Base-by-base conservation (phyloP, 257 asterid species). In the Eucommia ulmoides region DNA sequence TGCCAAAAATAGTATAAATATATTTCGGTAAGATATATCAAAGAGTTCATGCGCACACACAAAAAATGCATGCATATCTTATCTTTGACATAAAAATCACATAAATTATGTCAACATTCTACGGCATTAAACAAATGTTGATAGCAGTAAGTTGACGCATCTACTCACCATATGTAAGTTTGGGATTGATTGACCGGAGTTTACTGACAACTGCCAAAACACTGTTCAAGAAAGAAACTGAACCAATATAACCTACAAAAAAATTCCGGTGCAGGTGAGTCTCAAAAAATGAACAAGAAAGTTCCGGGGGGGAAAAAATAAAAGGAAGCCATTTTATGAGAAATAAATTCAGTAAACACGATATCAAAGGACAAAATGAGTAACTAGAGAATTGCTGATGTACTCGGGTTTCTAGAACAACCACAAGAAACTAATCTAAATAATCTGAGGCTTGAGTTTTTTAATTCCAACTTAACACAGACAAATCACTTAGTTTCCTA, bases 101-200 rank as follows among this genome's bases (percentile, higher is more conserved):
- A n/a, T n/a, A n/a, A n/a, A n/a, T n/a, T n/a, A n/a, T n/a, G n/a
- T n/a, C n/a, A n/a, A n/a, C n/a, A n/a, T n/a, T n/a, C n/a, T n/a
- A n/a, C n/a, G n/a, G n/a, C n/a, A n/a, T n/a, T n/a, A n/a, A n/a
- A n/a, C n/a, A n/a, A n/a, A n/a, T n/a, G n/a, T n/a, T n/a, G n/a
- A n/a, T n/a, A n/a, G n/a, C n/a, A n/a, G n/a, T n/a, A n/a, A n/a
- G n/a, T n/a, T n/a, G n/a, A n/a, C n/a, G n/a, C n/a, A 35, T 20
- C 41, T 35, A 68, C 86, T 73, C 62, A 86, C 99, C 97, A 67
- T 79, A 91, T 58, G 64, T 71, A 59, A 86, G 95, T 19, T 69
- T 74, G 33, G 99, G 97, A 73, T 91, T 91, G 84, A 91, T 66
- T 24, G 99, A 75, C 60, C 99, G 86, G 53, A 91, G 94, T 82